Percentiles rank a stretch among this genome's conserved stretches.
These are phyloP conservation scores for Claviceps maximensis DNA, from an alignment of 2,329 filamentous ascomycete genomes.

Conservation along the genomic window DNA sequence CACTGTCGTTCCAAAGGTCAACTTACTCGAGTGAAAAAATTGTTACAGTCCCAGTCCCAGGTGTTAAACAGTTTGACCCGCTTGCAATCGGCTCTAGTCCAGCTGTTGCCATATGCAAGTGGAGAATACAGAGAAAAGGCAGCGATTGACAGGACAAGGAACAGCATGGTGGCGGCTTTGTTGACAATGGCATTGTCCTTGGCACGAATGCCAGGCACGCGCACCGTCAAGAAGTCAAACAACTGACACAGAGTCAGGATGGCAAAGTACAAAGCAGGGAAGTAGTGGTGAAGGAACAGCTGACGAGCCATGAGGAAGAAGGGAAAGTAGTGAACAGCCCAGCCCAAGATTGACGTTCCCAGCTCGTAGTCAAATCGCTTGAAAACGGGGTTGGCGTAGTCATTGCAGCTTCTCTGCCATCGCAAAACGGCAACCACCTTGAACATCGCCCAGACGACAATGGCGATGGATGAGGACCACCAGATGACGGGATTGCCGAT, in stretches of 20 bases:
- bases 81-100: conserved; percentile 81
- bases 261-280: conserved; percentile 91
- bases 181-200: conserved; percentile 58
- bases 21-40: conserved; percentile 74
- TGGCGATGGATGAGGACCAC: conserved; percentile 74
- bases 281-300: conserved; percentile 96
- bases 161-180: conserved; percentile 55
- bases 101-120: conserved; percentile 81
- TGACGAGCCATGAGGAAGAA: conserved; percentile 98
- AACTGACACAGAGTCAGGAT: conserved; percentile 80
- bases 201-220: conserved; percentile 55
- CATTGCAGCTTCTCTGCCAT: conserved; percentile 86
- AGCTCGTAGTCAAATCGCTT: conserved; percentile 98
- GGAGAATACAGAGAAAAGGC: conserved; percentile 81
- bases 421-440: conserved; percentile 78
- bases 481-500: conserved; percentile 91
- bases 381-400: conserved; percentile 72
- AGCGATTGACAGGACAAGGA: conserved; percentile 60
- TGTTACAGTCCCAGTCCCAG: conserved; percentile 99
- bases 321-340: conserved; percentile 97
- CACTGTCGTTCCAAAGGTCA: not conserved
- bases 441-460: conserved; percentile 66
- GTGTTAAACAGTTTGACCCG: conserved; percentile 73
- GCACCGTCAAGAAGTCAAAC: conserved; percentile 71
- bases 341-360: conserved; percentile 77